Conservation (phyloP, 805 yeast genomes). For the Wickerhamiella qilinensis region DNA sequence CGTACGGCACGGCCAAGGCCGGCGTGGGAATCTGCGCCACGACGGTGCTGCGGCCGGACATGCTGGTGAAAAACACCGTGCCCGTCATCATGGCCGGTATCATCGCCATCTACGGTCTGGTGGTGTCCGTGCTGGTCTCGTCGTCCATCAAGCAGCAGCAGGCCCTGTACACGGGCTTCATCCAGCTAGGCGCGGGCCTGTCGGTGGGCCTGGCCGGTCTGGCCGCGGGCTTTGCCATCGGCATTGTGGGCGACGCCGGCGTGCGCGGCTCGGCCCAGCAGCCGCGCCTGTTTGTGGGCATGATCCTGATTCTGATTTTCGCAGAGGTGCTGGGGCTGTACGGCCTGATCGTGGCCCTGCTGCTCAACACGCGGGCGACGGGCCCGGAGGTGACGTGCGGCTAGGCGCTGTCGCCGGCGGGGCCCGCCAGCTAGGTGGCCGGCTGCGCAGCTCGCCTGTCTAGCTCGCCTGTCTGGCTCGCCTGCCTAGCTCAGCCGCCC, state of each 20-base stretch:
- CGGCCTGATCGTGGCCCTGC: constrained; percentile 94
- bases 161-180: constrained; percentile 92
- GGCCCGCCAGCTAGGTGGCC: no score
- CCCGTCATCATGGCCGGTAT: constrained; percentile 99
- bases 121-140: constrained; percentile 86
- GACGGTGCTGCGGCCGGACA: constrained; percentile 92
- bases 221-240: constrained; percentile 98
- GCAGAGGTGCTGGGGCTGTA: constrained; percentile 98
- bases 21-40: constrained; percentile 99
- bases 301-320: constrained; percentile 95
- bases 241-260: constrained; percentile 99
- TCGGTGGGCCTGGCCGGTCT: constrained; percentile 94
- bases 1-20: constrained; percentile 97
- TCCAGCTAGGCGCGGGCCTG: constrained; percentile 95
- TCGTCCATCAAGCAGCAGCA: constrained; percentile 78
- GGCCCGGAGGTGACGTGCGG: no score
- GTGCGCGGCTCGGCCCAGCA: constrained; percentile 97
- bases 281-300: constrained; percentile 96
- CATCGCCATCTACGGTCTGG: constrained; percentile 94
- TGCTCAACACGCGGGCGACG: constrained; percentile 96
- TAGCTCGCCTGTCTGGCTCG: no score
- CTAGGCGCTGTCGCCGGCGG: no score
- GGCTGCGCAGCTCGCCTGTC: no score
- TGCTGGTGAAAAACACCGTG: constrained; percentile 80
- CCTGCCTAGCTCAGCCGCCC: no score